Evolutionary conservation across 2,329 filamentous ascomycete species (phyloP), one percentile per base, ranked within the genome.

Genomic region (Coleophoma crateriformis): DNA sequence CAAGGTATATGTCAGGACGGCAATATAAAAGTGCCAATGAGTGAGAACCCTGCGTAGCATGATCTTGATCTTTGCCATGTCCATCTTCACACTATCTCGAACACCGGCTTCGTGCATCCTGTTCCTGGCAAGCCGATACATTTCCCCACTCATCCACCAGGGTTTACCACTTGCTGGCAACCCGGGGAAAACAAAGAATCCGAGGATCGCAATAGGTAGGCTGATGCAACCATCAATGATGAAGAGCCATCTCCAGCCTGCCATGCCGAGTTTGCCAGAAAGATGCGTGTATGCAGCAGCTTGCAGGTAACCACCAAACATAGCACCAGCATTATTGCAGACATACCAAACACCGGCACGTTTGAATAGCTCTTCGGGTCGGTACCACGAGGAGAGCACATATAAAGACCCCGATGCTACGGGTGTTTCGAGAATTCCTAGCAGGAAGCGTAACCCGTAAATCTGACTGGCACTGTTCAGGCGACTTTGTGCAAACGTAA

Each of bases 401-500:
- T 46, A 54, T 12, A 51, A 45, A 10, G 47, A 49, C 14, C 52
- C 49, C 17, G 52, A 49, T 7, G 47, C 44, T 14, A 50, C 49
- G 8, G 52, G 50, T 1, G 49, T 73, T 59, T 82, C 79, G 35
- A 79, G 71, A 0, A 79, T 58, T 44, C 79, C 79, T 15, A 81
- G 70, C 35, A 79, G 67, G 50, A 81, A 75, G 10, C 80, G 71
- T 0, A 82, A 65, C 1, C 71, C 71, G n/a, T 73, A 74, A 22
- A 73, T 67, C 13, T 71, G 62, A 4, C 55, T 14, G 5, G 46
- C 48, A 33, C 45, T 54, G 7, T 46, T 17, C 22, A 54, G 32
- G 40, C 45, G 33, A 15, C 35, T 20, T 20, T 54, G 52, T n/a
- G 22, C 37, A 45, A 54, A 54, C 4, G 52, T 54, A 15, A 54